Evolutionary conservation across 1,284 basidiomycete species (phyloP), one percentile per base, ranked within the genome.

Genomic region (Ceratobasidium sp.): DNA sequence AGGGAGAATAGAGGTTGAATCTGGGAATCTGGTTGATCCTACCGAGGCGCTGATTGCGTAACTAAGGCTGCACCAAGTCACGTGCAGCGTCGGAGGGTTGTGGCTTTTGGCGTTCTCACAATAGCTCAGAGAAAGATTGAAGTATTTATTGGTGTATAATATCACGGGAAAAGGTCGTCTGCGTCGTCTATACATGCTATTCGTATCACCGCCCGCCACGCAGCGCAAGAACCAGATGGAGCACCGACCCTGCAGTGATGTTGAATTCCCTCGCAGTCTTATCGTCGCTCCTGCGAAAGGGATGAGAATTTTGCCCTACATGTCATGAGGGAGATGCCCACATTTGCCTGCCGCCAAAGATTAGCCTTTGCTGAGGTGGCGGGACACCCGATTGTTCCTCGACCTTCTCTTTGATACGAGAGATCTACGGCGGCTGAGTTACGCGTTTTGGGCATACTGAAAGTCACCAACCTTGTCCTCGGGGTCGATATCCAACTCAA

Each of bases 361-460:
- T 99, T 79, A 99, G 84, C 76, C 98, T 90, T 82, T 99, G 98
- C 83, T 99, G 98, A 49, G 88, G 93, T 76, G 98, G 97, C 19
- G 98, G 98, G 63, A 99, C 98, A 80, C 97, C 98, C 51, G 96
- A 97, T 84, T 99, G 98, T 85, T 98, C 97, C 83, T 99, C 98
- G 39, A 99, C 95, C 82, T 95, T 93, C 86, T 98, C 96, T 85
- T 99, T 99, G 84, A 99, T 97, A 78, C 95, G 91, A 61, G 89
- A 87, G 81, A 98, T 95, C 96, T 98, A 79, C 34, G 7, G 7
- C 29, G n/a, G n/a, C 29, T 56, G 9, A 46, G 43, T 46, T 27
- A 54, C 43, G 63, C 46, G 13, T 48, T 37, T 43, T 31, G 46
- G 24, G 66, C 39, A 9, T 49, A 24, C 24, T 58, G 74, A 6